Conservation (phyloP, 2,329 filamentous ascomycete genomes). For the Alternaria angustiovoidea region DNA sequence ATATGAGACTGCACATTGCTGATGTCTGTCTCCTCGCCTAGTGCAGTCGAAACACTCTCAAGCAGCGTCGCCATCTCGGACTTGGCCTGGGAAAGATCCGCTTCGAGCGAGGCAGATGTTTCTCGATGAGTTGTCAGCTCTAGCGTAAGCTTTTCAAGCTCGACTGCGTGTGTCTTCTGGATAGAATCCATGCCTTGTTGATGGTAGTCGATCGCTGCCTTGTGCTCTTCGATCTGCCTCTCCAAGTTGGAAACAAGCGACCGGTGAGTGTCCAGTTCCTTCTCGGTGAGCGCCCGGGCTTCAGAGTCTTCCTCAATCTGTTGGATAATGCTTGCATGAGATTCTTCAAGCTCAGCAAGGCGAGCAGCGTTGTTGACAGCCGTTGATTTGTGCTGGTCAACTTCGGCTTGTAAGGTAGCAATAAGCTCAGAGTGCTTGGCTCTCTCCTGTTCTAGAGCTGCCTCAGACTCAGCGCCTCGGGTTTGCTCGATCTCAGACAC, state of each 20-base stretch:
- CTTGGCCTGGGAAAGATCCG: constrained; percentile 67
- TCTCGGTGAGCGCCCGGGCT: constrained; percentile 64
- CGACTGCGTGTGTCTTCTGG: constrained; percentile 61
- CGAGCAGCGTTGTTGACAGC: constrained; percentile 73
- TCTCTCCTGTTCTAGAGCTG: constrained; percentile 52
- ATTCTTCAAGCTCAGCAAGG: constrained; percentile 76
- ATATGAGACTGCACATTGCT: constrained; percentile 54
- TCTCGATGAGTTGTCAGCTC: constrained; percentile 45
- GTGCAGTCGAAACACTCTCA: constrained; percentile 67
- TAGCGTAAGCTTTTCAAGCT: constrained; percentile 60
- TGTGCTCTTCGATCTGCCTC: constrained; percentile 64
- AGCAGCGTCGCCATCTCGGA: constrained; percentile 66
- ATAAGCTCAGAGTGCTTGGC: constrained; percentile 61
- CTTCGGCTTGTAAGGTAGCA: constrained; percentile 71
- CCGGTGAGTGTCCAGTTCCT: constrained; percentile 61
- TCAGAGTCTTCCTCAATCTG: constrained; percentile 73
- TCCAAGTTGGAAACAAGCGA: constrained; percentile 64
- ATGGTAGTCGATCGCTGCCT: constrained; percentile 62
- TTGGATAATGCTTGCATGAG: constrained; percentile 70
- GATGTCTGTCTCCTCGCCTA: constrained; percentile 68
- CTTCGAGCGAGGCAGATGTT: constrained; percentile 56
- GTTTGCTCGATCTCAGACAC: constrained; percentile 43
- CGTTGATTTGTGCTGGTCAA: constrained; percentile 80
- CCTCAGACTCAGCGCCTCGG: constrained; percentile 36
- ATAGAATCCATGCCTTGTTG: constrained; percentile 62